Base-by-base conservation (phyloP, 176 grass and related monocot genomes). In the Eragrostis curvula region DNA sequence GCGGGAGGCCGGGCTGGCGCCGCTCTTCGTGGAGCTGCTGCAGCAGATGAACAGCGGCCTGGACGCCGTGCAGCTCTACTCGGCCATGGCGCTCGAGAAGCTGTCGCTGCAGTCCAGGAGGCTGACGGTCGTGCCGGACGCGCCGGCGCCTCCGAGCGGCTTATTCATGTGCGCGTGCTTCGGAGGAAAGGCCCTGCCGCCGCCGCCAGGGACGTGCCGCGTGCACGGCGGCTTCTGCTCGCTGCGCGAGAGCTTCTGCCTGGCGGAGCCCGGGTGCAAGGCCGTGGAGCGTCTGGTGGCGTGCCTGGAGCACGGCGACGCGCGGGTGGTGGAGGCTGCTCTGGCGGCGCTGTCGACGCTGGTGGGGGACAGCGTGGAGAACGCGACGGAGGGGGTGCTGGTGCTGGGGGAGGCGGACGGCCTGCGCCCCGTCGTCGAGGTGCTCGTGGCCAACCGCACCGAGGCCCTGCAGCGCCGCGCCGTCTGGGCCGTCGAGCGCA, bases 401-500 rank as follows among this genome's bases (percentile, higher is more conserved):
- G 83, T 89, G 76, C 30, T 97, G 25, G 84, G 81, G 9, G 87
- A 94, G 12, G 87, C 87, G 0, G 87, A 94, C 21, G 92, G 85
- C 32, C 89, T 97, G 71, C 43, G 83, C 50, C 82, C 85, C 23
- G 78, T 97, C 59, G 83, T 97, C 7, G 92, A 97, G 1, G 79
- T 92, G 57, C 73, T 97, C 76, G 58, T 94, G 17, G 87, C 92
- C 71, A 92, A 82, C 74, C 67, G 87, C 48, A 81, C 85, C 43
- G 90, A 85, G 75, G 86, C 64, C 23, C 77, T 94, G 58, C 87
- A 43, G 36, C 56, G 82, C 27, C 81, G 90, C 17, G 87, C 94
- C 11, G 89, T 97, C 68, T 97, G 94, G 94, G 77, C 84, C 8
- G 83, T 97, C 13, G 94, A 97, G 87, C 91, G 94, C 47, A 89